Base-by-base conservation (phyloP, 306 rosid species). In the Echinosophora koreensis region DNA sequence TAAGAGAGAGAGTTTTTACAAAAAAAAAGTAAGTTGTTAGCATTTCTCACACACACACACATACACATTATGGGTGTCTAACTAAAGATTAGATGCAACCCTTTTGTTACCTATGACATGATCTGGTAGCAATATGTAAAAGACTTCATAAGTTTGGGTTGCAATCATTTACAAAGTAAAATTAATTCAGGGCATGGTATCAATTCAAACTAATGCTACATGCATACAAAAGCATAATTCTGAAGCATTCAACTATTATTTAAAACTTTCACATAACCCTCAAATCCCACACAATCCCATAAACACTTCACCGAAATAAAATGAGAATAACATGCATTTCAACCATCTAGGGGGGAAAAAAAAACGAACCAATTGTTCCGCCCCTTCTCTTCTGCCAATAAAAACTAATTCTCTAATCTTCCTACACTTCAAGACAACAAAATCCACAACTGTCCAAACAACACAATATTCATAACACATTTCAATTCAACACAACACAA, bases 131-230 rank as follows among this genome's bases (percentile, higher is more conserved):
- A 77, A 39, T 57, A 30, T 57, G 12, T 4, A 47, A 18, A 65
- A 66, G 13, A 38, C 18, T 41, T 6, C 5, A 42, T 32, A 69
- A 62, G 52, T 46, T 44, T 42, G 35, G 15, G 17, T 65, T 18
- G 68, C 52, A 71, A 22, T 51, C 64, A 73, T 52, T 77, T 65
- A 37, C 77, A 59, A 73, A 66, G 66, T 54, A 65, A n/a, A 58
- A 66, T 15, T 47, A 64, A 32, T 12, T 18, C 3, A 61, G 46
- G 55, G 71, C 32, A 18, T 18, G 6, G 30, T 47, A 35, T 5
- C 2, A 80, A 64, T 46, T 28, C 11, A 64, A 70, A 63, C 18
- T 27, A 76, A 49, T n/a, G 56, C 54, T 30, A 50, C 37, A 47
- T 28, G 32, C 74, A 57, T 39, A 44, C 47, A 76, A 18, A 42